Evolutionary conservation across 768 basidiomycete species (phyloP), one percentile per base, ranked within the genome.

Genomic region (Trametes cingulata): DNA sequence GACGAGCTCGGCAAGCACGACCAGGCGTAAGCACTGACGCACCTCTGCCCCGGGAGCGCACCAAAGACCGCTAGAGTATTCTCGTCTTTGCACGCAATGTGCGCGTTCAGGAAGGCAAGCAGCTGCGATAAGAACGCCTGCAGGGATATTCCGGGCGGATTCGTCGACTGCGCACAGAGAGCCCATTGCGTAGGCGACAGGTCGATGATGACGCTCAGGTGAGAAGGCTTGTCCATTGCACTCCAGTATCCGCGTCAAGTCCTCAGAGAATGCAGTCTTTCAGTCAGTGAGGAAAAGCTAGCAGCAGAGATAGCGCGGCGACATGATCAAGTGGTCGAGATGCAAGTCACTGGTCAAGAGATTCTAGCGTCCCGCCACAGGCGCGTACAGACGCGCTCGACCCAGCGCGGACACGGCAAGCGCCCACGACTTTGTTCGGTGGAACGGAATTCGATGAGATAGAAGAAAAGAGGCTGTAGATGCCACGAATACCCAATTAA

Each of bases 61-160:
- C 86, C 96, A 71, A 93, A 96, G 56, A 98, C 90, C 6, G 94
- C 91, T 39, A 99, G 80, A 4, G 90, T 84, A 71, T 99, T 99
- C 72, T 96, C 95, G 75, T 95, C 89, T 64, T 88, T 85, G 63
- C 85, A 83, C 1, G 95, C 95, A 61, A 98, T 82, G 75, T 98
- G 95, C 3, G 94, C 85, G 69, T 99, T 98, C 68, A 96, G 78
- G 69, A 98, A 96, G 29, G 91, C 88, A 58, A 98, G 82, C 25
- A 97, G 77, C 67, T 94, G 91, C 2, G 91, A 85, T 46, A 98
- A 79, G 71, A 98, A 97, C 1, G 81, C 66, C 19, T 82, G 75
- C 43, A 98, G 81, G 1, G 87, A 71, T 13, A 98, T 75, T 25
- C 61, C 56, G 0, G 85, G 80, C 3, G 80, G 67, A 43, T 77